These are phyloP conservation scores for Alternaria burnsii DNA, from an alignment of 2,329 filamentous ascomycete species.

Conservation along the genomic window DNA sequence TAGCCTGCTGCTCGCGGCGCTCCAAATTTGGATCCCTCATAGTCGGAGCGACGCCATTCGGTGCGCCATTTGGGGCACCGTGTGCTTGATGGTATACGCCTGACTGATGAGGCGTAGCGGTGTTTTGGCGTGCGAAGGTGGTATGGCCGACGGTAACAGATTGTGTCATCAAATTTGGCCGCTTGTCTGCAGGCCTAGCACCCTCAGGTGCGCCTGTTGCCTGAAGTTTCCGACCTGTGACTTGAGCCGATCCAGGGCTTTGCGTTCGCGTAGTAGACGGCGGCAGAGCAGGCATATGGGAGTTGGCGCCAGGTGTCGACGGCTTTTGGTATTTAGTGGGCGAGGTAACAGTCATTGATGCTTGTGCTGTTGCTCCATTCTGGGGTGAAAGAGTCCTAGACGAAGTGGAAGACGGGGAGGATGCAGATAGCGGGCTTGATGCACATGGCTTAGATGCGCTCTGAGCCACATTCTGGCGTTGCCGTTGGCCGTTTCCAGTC, in stretches of 20 bases:
- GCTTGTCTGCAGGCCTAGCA: neutral
- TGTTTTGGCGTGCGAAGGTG: neutral
- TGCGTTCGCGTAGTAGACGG: neutral
- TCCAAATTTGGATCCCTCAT: neutral
- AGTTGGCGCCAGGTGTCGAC: neutral
- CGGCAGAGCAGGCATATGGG: neutral
- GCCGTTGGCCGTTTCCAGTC: neutral
- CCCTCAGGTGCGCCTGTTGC: neutral
- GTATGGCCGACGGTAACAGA: neutral
- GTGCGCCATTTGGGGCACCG: neutral
- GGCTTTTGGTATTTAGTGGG: neutral
- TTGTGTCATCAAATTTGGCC: neutral
- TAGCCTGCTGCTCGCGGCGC: neutral
- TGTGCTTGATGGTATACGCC: neutral
- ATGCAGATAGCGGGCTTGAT: neutral
- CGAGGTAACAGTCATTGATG: neutral
- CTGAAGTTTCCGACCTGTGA: neutral
- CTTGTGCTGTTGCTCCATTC: neutral
- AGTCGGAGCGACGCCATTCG: neutral
- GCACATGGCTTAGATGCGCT: neutral
- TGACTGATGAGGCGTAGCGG: neutral
- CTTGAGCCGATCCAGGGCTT: neutral
- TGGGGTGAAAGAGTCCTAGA: neutral
- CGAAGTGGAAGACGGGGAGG: neutral
- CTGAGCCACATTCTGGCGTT: neutral